Base-by-base conservation (phyloP, 2,329 filamentous ascomycete species). In the Balansia obtecta region DNA sequence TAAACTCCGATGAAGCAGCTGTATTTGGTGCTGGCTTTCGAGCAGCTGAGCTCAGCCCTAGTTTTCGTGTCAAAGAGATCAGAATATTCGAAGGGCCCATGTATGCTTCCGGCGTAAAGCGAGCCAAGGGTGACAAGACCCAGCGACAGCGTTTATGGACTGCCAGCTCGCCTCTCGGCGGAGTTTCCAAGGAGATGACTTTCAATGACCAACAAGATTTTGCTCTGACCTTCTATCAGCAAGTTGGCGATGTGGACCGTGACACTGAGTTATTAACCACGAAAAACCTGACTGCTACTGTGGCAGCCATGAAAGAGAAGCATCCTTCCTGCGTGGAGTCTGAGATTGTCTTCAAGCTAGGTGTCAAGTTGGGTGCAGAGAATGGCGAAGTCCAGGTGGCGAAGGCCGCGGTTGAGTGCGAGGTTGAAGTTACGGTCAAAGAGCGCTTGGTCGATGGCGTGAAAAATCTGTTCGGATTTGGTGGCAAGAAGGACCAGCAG, bases 41-140 rank as follows among this genome's bases (percentile, higher is more conserved):
- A 63, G 93, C 88, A 47, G 93, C 93, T 48, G 82, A 88, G 58
- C 76, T 98, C 52, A 96, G 88, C 69, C 89, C 91, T 40, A 91
- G 86, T 65, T 98, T 98, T 81, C 85, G 89, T 54, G 93, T 98
- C 63, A 98, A 97, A 76, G 93, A 97, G 63, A 98, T 98, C 57
- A 79, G 86, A 52, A 80, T 86, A 48, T 77, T 74, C n/a, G 93
- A 98, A 60, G 80, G 78, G 20, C 79, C 86, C 41, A 75, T 76
- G 42, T 96, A 93, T 64, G 73, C 82, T 2, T 77, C 85, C 30
- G 82, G 82, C 51, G 77, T 95, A 60, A 86, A 84, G 65, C 95
- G 88, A 79, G 79, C 72, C 38, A 73, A 72, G 53, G 74, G 79
- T 51, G 77, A 79, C 40, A 86, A 91, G 70, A 72, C 80, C 48